Evolutionary conservation across 2,329 filamentous ascomycete genomes (phyloP), one percentile per base, ranked within the genome.

Genomic region (Trichoderma sp.): DNA sequence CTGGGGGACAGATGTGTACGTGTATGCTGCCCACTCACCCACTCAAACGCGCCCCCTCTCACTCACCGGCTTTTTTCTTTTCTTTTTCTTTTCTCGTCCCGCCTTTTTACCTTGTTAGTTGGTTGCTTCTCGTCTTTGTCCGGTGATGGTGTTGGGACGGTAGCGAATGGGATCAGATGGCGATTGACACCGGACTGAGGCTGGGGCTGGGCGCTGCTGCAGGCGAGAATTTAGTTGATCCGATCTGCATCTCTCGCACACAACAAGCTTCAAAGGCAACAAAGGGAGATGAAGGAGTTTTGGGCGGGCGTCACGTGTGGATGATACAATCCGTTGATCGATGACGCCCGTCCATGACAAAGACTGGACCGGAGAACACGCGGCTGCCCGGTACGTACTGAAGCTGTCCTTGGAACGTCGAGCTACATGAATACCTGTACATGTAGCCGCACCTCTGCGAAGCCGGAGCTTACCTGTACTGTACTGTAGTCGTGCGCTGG

Each of bases 251-350:
- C 66, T 69, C n/a, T 9, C 32, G 15, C 32, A 32, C 51, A 11
- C 58, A 36, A 62, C 18, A 36, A 18, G 32, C 60, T 21, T 28
- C 26, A 24, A 39, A 18, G 28, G 28, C 28, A 60, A 24, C 28
- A n/a, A 61, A 32, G 24, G 21, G 56, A n/a, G 30, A 30, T 11
- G 24, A 30, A 18, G n/a, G 9, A 12, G 28, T 32, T 30, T 32
- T 30, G 9, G 18, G 39, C 18, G 56, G 36, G 26, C 28, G 66
- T 69, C 66, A 69, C 66, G 66, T 69, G 66, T 12, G 28, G 56
- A 61, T 61, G 56, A 69, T 69, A 53, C 66, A 69, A 69, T 61
- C 26, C 51, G 64, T 26, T 53, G 56, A 69, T 61, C 56, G 56
- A 67, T 67, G 64, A 67, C 64, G 64, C 64, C 28, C 43, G 64